Percentiles rank a stretch among this genome's conserved stretches.
These are phyloP conservation scores for Metarhizium sp. DNA, from an alignment of 2,329 filamentous ascomycete species.

Conservation along the genomic window DNA sequence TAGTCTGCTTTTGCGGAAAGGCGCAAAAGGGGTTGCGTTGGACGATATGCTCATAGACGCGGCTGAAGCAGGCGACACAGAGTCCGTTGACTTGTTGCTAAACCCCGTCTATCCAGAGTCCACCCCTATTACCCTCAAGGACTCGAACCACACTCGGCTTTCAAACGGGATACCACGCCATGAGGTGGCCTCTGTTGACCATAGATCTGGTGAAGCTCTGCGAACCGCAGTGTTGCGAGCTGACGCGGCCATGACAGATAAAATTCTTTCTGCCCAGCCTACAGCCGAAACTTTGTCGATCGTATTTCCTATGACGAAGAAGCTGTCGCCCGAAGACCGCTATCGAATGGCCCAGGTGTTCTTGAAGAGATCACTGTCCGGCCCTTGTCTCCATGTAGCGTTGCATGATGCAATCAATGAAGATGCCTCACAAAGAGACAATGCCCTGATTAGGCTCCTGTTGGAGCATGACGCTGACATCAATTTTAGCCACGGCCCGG, in stretches of 20 bases:
- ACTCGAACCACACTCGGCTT: slow-evolving; percentile 9
- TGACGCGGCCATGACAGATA: slow-evolving; percentile 33
- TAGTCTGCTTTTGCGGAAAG: slow-evolving; percentile 37
- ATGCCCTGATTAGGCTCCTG: slow-evolving; percentile 41
- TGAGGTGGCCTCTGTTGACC: slow-evolving; percentile 41
- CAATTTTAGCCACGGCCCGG: slow-evolving; percentile 43
- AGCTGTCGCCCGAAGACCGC: slow-evolving; percentile 31
- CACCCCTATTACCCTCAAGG: slow-evolving; percentile 7
- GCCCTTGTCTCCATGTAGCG: slow-evolving; percentile 36
- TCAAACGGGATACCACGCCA: slow-evolving; percentile 22
- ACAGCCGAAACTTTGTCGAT: slow-evolving; percentile 35
- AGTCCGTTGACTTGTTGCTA: slow-evolving; percentile 39
- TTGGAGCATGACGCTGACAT: slow-evolving; percentile 43
- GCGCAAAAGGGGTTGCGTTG: slow-evolving; percentile 36
- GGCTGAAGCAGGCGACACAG: slow-evolving; percentile 35
- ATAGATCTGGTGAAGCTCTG: slow-evolving; percentile 42
- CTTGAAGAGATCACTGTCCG: slow-evolving; percentile 36
- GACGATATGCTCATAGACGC: slow-evolving; percentile 42
- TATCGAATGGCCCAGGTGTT: slow-evolving; percentile 41
- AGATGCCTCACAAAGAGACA: slow-evolving; percentile 35
- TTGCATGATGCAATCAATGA: slow-evolving; percentile 44
- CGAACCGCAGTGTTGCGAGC: slow-evolving; percentile 37
- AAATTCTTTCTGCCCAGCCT: slow-evolving; percentile 38
- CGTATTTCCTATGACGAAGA: slow-evolving; percentile 38
- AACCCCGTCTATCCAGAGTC: slow-evolving; percentile 34